Evolutionary conservation across 768 basidiomycete genomes (phyloP), one percentile per base, ranked within the genome.

Genomic region (Serendipita vermifera): DNA sequence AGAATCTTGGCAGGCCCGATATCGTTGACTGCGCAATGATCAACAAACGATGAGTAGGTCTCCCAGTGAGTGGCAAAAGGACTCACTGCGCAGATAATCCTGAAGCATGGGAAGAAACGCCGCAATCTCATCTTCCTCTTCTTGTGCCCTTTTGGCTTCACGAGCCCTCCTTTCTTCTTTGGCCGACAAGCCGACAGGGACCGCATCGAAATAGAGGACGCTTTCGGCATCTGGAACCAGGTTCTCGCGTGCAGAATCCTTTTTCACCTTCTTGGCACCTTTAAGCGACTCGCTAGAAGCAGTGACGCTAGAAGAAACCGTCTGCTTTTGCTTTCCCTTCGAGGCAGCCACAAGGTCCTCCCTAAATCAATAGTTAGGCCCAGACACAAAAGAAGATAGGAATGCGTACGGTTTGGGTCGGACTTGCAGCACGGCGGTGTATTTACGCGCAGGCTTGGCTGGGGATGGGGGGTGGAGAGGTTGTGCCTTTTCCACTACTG

Each of bases 91-190:
- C 54, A 81, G 73, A 66, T 88, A 89, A 59, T 86, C 83, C 57
- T 79, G 77, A n/a, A 89, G 68, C 73, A 89, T 72, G 0, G 86
- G 82, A 40, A 85, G 58, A 63, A 89, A 87, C 55, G 84, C 85
- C 55, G 82, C 85, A 72, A 88, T 78, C 61, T 87, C 84, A 3
- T 72, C 63, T 60, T 81, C 82, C 3, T 72, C 57, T 6, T 63
- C 7, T 29, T 29, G 57, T 32, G 56, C 60, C n/a, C 51, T 40
- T 17, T 66, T 67, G 38, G 29, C 22, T 33, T 55, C 54, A 9
- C 9, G 13, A 24, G 13, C 20, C n/a, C n/a, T n/a, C n/a, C n/a
- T n/a, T 7, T 51, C 46, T 26, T 26, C 46, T 7, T 51, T 29
- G 22, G 22, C 31, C n/a, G n/a, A 9, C 17, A 15, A 22, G 9